These are phyloP conservation scores for Plantago major DNA, from an alignment of 257 asterid species.

Conservation along the genomic window DNA sequence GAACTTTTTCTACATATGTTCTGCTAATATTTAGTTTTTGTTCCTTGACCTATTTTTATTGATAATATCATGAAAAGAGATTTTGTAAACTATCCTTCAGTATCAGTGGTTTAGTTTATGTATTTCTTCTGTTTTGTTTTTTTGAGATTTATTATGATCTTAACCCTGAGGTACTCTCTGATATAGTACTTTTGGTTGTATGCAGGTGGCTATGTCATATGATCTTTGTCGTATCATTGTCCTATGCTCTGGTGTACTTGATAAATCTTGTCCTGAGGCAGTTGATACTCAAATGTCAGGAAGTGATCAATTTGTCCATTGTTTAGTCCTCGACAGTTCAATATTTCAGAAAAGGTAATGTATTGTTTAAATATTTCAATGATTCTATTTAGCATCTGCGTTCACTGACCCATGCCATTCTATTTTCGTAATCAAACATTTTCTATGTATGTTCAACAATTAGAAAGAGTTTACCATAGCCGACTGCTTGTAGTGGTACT, in stretches of 20 bases:
- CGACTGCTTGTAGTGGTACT: not conserved
- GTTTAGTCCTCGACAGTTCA: constrained; percentile 77
- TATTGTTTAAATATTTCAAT: constrained; percentile 16
- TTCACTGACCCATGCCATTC: constrained; percentile 10
- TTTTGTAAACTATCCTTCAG: constrained; percentile 6
- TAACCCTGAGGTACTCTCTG: not conserved
- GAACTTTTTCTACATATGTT: not conserved
- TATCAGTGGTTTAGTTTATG: not conserved
- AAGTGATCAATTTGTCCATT: constrained; percentile 44
- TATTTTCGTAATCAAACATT: constrained; percentile 7
- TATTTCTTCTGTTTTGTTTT: constrained; percentile 8
- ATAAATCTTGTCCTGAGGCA: constrained; percentile 35
- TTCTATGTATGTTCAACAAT: not conserved
- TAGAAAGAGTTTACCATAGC: not conserved
- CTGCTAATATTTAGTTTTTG: constrained; percentile 12
- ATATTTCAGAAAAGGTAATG: constrained; percentile 74
- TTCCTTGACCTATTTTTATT: not conserved
- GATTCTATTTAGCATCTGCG: constrained; percentile 6
- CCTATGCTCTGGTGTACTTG: constrained; percentile 68
- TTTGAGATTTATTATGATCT: constrained; percentile 10
- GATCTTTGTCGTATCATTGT: constrained; percentile 66
- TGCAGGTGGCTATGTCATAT: constrained; percentile 73
- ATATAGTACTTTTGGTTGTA: constrained; percentile 23
- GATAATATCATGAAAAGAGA: not conserved
- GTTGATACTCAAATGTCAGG: constrained; percentile 34